phyloP scores from a whole-genome alignment of 768 basidiomycete species.

The Dentipellis fragilis region DNA sequence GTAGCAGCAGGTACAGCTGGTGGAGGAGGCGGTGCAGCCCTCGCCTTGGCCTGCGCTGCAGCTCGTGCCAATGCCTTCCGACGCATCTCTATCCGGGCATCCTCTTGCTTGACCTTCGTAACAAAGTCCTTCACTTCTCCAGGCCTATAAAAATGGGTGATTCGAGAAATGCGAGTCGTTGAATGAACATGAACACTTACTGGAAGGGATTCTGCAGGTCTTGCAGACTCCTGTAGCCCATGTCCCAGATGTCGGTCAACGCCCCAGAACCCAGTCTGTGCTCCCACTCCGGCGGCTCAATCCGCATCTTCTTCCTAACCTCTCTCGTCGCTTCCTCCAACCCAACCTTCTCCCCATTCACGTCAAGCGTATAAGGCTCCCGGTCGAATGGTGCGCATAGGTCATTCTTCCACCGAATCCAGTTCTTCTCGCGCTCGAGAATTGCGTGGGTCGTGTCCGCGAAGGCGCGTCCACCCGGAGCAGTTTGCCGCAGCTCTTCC shows the following conservation, averaged over 20 bases:
- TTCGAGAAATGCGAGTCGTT: neutral
- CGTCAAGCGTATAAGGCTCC: constrained; percentile 45
- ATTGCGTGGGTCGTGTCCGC: constrained; percentile 64
- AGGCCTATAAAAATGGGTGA: constrained; percentile 30
- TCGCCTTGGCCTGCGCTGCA: constrained; percentile 31
- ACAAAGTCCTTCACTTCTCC: constrained; percentile 70
- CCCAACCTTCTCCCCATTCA: constrained; percentile 40
- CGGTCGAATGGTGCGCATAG: constrained; percentile 73
- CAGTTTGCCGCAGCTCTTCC: constrained; percentile 57
- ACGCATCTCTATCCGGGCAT: constrained; percentile 46
- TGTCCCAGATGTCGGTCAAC: constrained; percentile 74
- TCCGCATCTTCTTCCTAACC: constrained; percentile 42
- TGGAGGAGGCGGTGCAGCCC: constrained; percentile 20
- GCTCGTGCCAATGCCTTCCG: constrained; percentile 29
- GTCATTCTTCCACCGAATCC: constrained; percentile 87
- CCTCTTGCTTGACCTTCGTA: constrained; percentile 59
- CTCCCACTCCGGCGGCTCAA: constrained; percentile 51
- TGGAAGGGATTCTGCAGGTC: constrained; percentile 61
- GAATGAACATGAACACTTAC: constrained; percentile 28
- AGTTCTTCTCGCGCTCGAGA: constrained; percentile 78
- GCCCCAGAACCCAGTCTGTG: constrained; percentile 59
- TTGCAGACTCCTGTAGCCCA: constrained; percentile 58
- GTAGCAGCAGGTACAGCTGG: constrained; percentile 12
- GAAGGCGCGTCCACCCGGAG: constrained; percentile 69
- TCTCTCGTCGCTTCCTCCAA: constrained; percentile 53